phyloP scores from a whole-genome alignment of 179 eudicot genomes.

The Camellia oleifera region DNA sequence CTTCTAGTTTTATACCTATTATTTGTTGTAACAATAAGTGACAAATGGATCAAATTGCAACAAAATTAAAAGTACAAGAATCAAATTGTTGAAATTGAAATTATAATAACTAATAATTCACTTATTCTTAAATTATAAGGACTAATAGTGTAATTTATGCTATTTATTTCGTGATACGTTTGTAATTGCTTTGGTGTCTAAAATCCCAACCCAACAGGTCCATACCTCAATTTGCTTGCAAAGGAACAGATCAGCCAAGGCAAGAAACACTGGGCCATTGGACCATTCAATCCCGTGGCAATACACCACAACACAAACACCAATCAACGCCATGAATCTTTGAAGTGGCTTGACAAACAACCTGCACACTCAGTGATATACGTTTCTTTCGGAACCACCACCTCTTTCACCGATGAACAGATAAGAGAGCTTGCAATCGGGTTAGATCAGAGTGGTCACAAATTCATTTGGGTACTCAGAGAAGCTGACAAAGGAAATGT shows the following conservation, averaged over 20 bases:
- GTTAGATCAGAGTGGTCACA: neutral
- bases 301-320: neutral
- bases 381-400: constrained; percentile 21
- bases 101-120: no score
- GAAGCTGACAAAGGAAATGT: constrained; percentile 22
- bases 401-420: constrained; percentile 16
- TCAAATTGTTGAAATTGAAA: no score
- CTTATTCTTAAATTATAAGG: no score
- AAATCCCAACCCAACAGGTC: neutral
- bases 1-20: no score
- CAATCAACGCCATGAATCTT: neutral
- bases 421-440: constrained; percentile 12
- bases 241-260: neutral
- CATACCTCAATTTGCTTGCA: neutral
- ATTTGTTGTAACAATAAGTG: no score
- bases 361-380: constrained; percentile 13
- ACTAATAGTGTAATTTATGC: no score
- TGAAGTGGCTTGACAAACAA: constrained; percentile 23
- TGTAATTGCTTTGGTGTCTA: no score
- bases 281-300: constrained; percentile 9
- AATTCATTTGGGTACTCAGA: constrained; percentile 20
- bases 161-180: no score
- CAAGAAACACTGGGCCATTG: constrained; percentile 12
- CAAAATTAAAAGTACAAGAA: no score
- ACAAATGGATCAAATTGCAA: no score